phyloP scores from a whole-genome alignment of 148 eudicot genomes.

The Gaultheria prostrata region DNA sequence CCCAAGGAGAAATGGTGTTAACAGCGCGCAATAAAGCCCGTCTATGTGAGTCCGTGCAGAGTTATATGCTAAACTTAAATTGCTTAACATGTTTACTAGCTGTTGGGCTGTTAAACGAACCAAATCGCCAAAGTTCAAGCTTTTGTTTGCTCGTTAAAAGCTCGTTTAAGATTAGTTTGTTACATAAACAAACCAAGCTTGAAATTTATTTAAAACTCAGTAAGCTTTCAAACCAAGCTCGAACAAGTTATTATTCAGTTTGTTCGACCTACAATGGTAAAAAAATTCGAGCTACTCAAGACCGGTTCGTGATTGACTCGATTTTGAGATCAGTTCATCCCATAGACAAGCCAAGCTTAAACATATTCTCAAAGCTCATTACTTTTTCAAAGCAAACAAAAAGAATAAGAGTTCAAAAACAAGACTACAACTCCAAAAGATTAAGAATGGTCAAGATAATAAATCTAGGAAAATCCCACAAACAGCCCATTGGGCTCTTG shows the following conservation, averaged over 20 bases:
- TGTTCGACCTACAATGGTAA: background rate
- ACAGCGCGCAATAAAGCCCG: background rate
- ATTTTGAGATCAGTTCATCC: background rate
- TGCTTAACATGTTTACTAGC: background rate
- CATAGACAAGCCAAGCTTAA: background rate
- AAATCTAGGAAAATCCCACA: no score
- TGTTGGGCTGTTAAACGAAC: background rate
- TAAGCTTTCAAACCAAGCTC: background rate
- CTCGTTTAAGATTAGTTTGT: background rate
- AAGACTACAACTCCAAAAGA: no score
- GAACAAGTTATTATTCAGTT: background rate
- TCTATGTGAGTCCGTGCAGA: background rate
- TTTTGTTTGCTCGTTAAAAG: background rate
- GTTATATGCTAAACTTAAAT: background rate
- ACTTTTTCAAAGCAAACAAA: background rate
- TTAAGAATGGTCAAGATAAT: no score
- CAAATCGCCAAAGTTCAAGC: background rate
- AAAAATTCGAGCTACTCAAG: background rate
- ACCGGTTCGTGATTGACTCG: background rate
- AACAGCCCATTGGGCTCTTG: no score
- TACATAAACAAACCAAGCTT: background rate
- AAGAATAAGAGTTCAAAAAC: no score
- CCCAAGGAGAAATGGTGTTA: background rate
- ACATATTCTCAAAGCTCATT: background rate
- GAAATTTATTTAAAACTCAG: background rate